phyloP scores from a whole-genome alignment of 495 filamentous ascomycete genomes.

The Aspergillus carlsbadensis region DNA sequence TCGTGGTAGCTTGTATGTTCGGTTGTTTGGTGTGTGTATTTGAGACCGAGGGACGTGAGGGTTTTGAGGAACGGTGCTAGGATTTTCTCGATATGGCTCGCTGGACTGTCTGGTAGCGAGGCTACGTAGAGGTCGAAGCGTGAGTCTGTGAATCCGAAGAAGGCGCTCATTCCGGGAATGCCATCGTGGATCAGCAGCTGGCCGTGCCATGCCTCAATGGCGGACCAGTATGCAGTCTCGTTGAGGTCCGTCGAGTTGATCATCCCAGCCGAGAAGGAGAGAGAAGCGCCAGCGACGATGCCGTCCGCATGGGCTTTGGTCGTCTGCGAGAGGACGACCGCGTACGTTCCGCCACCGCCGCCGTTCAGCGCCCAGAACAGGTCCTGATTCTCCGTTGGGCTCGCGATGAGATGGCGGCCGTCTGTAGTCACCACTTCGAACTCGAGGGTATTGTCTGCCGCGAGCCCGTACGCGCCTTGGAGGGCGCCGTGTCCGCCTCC shows the following conservation, averaged over 20 bases:
- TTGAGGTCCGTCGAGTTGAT: background rate
- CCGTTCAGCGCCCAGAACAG: slow-evolving; percentile 67
- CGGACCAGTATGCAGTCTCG: slow-evolving; percentile 15
- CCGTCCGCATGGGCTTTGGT: slow-evolving; percentile 38
- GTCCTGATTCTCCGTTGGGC: slow-evolving; percentile 50
- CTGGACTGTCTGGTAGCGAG: background rate
- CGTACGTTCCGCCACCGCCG: slow-evolving; percentile 61
- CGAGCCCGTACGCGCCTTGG: slow-evolving; percentile 51
- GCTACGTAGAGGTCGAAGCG: background rate
- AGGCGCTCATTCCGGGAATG: background rate
- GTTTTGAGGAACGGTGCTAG: background rate
- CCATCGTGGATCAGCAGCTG: background rate
- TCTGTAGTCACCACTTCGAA: slow-evolving; percentile 54
- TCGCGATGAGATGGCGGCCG: slow-evolving; percentile 48
- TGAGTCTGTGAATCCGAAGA: background rate
- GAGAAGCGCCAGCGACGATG: slow-evolving; percentile 16
- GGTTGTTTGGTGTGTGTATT: background rate
- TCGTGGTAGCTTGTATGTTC: slow-evolving; percentile 23
- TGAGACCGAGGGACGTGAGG: background rate
- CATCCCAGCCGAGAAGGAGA: slow-evolving; percentile 19
- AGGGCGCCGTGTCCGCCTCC: slow-evolving; percentile 61
- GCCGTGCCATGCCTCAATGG: slow-evolving; percentile 6
- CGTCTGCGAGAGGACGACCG: slow-evolving; percentile 52
- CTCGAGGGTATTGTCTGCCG: slow-evolving; percentile 59
- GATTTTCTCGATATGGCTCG: background rate